phyloP scores from a whole-genome alignment of 2,329 filamentous ascomycete species.

The Sporothrix brunneoviolacea region DNA sequence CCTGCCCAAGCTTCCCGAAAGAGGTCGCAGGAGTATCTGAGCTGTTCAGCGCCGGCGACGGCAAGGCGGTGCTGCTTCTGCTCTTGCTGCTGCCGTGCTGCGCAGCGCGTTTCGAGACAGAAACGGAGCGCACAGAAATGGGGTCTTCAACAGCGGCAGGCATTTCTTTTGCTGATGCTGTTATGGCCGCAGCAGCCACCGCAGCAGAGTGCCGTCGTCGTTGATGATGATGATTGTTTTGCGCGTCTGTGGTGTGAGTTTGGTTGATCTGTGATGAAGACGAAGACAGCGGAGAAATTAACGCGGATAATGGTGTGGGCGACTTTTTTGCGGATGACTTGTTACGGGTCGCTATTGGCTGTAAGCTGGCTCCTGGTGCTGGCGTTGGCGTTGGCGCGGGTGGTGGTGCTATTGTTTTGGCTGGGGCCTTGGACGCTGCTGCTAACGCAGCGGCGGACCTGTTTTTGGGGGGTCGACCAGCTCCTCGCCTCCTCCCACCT shows the following conservation, averaged over 20 bases:
- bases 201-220: conserved; percentile 10
- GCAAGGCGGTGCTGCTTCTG: conserved; percentile 8
- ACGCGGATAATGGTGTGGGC: conserved; percentile 11
- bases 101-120: conserved; percentile 14
- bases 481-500: conserved; percentile 17
- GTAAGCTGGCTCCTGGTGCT: conserved; percentile 16
- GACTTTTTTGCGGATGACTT: conserved; percentile 24
- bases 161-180: conserved; percentile 12
- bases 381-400: conserved; percentile 11
- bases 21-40: conserved; percentile 10
- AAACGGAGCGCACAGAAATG: conserved; percentile 11
- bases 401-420: conserved; percentile 6
- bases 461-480: conserved; percentile 16
- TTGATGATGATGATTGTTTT: conserved; percentile 9
- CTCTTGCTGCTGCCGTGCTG: conserved; percentile 12
- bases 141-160: conserved; percentile 14
- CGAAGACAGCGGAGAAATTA: conserved; percentile 18
- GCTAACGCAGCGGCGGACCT: neutral
- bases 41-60: conserved; percentile 3
- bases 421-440: neutral
- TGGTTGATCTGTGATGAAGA: neutral
- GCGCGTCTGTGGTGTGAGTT: conserved; percentile 6
- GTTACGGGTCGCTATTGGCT: conserved; percentile 26
- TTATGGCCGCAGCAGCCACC: conserved; percentile 10
- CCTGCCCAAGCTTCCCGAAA: conserved; percentile 21